These are phyloP conservation scores for Nothophoma quercina DNA, from an alignment of 2,329 filamentous ascomycete genomes.

Conservation along the genomic window DNA sequence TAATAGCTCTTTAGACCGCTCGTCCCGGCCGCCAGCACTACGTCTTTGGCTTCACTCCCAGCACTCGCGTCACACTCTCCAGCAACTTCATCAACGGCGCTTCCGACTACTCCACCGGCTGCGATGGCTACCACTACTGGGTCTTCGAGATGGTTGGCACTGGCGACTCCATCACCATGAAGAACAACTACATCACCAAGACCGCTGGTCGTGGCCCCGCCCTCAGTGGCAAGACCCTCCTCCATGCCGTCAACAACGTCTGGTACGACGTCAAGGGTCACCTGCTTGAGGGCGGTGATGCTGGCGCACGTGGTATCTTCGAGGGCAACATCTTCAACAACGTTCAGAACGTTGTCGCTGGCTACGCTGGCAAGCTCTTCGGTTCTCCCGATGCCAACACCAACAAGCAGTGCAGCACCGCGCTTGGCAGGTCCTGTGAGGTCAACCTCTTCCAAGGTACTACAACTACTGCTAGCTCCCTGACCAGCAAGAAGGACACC, in stretches of 20 bases:
- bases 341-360: conserved; percentile 17
- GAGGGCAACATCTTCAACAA: conserved; percentile 27
- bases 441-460: conserved; percentile 20
- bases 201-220: conserved; percentile 23
- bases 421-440: conserved; percentile 15
- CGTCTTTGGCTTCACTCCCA: conserved; percentile 19
- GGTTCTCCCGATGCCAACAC: conserved; percentile 17
- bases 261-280: conserved; percentile 24
- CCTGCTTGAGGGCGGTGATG: conserved; percentile 20
- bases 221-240: conserved; percentile 21
- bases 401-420: conserved; percentile 19
- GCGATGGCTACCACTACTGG: conserved; percentile 31
- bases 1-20: conserved; percentile 10
- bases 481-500: conserved; percentile 17
- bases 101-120: conserved; percentile 22
- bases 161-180: conserved; percentile 28
- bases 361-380: conserved; percentile 17
- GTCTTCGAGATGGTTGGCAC: conserved; percentile 25
- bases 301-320: conserved; percentile 17
- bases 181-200: conserved; percentile 27
- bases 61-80: conserved; percentile 23
- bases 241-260: conserved; percentile 31
- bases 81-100: conserved; percentile 28
- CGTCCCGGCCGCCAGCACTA: conserved; percentile 22
- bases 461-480: conserved; percentile 5